Conservation (phyloP, 1,284 basidiomycete species). For the Irpex rosettiformis region DNA sequence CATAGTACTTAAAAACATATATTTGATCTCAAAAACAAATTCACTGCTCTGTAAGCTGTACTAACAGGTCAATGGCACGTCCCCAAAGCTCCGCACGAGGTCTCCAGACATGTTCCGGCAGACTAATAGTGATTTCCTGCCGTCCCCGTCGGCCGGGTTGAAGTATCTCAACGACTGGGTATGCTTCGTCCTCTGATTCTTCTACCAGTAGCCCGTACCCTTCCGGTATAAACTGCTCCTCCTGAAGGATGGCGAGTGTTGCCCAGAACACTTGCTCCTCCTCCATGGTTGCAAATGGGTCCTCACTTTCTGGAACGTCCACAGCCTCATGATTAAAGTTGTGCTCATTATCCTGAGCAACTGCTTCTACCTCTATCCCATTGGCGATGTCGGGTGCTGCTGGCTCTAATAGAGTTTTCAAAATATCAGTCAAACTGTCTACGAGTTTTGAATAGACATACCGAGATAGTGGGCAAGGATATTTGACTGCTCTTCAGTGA, state of each 20-base stretch:
- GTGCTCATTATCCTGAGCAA: neutral
- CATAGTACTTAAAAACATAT: neutral
- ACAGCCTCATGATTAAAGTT: neutral
- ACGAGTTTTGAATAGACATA: too few relatives aligned
- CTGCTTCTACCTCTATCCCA: neutral
- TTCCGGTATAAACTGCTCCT: neutral
- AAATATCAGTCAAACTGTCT: too few relatives aligned
- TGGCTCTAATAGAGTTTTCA: too few relatives aligned
- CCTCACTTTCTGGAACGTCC: neutral
- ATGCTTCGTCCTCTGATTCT: neutral
- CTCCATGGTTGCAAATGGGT: neutral
- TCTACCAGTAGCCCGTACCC: neutral
- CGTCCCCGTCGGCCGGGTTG: neutral
- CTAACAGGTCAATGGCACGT: neutral
- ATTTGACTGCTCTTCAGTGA: neutral
- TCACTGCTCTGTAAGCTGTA: neutral
- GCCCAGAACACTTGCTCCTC: neutral
- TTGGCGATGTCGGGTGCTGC: too few relatives aligned
- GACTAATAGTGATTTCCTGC: neutral
- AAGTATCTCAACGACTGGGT: neutral
- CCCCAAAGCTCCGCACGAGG: constrained; percentile 3
- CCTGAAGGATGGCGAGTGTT: neutral
- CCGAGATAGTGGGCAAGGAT: neutral
- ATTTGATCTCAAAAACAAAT: neutral
- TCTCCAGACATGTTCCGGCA: neutral